Base-by-base conservation (phyloP, 2,329 filamentous ascomycete genomes). In the Stachybotrys chartarum region DNA sequence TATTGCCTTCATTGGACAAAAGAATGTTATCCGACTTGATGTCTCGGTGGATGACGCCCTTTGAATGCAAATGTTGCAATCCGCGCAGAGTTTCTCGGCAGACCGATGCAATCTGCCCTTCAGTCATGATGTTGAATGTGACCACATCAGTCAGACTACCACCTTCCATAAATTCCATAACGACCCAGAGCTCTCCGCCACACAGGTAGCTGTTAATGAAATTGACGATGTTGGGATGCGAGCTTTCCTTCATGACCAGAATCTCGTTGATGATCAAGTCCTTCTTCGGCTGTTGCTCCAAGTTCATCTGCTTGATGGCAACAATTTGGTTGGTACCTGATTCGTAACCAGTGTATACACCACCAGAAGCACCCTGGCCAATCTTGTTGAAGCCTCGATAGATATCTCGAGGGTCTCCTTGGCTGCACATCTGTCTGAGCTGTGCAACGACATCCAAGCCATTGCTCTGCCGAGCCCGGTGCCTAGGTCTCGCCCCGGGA, bases 151-250 rank as follows among this genome's bases (percentile, higher is more conserved):
- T 99, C 69, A 99, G 78, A 72, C 91, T 97, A 59, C 94, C 94
- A 57, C 94, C 94, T 72, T 99, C 93, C 94, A 99, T 99, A 67
- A 93, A 99, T 74, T 99, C 94, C 94, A 99, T 99, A 39, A 97
- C 91, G 1, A 99, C 94, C 94, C 94, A 99, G 32, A 99, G 77
- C 71, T 97, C 94, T 48, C 93, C 90, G 12, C 84, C 83, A 56
- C 92, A 88, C 11, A 99, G 79, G 71, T 92, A 97, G 70, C 92
- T 97, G 76, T 97, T 94, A 75, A 97, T 93, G 72, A 97, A 99
- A 72, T 99, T 99, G 74, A 99, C 94, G 73, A 99, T 96, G 70
- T 97, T 97, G 66, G 91, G 93, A 70, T 99, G 94, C 56, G 90
- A 94, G 78, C 92, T 97, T 66, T 97, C 94, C 76, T 95, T 96